These are phyloP conservation scores for Punica granatum DNA, from an alignment of 345 rosid genomes.

Conservation along the genomic window DNA sequence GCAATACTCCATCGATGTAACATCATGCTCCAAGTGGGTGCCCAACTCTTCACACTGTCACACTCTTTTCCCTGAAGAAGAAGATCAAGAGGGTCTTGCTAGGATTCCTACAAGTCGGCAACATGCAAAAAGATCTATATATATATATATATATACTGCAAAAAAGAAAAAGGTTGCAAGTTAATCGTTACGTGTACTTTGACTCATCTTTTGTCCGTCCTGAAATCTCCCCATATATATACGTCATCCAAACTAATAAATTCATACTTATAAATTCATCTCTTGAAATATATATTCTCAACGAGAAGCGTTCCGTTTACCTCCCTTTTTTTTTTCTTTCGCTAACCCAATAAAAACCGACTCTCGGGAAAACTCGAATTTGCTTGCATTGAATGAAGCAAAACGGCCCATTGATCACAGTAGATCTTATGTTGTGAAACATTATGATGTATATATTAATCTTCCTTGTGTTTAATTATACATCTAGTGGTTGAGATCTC, in stretches of 20 bases:
- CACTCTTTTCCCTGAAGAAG: background rate
- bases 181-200: background rate
- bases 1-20: background rate
- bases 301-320: no score
- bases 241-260: background rate
- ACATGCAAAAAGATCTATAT: background rate
- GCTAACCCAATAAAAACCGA: no score
- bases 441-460: no score
- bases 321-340: no score
- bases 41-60: background rate
- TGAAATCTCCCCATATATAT: background rate
- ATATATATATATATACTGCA: no score
- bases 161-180: background rate
- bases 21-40: background rate
- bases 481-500: no score
- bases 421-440: no score
- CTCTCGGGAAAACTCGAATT: no score
- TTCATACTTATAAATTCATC: background rate
- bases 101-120: background rate
- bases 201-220: background rate
- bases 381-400: no score
- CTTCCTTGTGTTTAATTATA: no score
- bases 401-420: no score
- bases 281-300: background rate
- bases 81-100: background rate